Evolutionary conservation across 257 asterid genomes (phyloP).

Genomic region (Prunella vulgaris): DNA sequence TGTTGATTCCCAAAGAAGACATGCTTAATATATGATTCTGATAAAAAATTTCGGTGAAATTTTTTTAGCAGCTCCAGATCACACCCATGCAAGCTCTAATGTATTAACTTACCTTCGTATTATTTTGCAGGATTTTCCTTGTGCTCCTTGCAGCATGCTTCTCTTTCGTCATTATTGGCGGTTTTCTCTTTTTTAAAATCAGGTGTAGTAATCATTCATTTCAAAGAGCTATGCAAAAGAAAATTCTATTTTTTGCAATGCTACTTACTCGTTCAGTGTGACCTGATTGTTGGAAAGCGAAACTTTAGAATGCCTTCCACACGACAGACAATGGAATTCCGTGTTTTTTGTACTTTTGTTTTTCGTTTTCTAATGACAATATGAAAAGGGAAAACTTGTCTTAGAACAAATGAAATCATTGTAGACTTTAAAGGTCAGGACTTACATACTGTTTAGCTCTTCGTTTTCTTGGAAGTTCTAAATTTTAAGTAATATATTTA

Average conservation of each 20-base stretch:
- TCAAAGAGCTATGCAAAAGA: background rate
- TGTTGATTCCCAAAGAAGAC: background rate
- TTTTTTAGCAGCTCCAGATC: background rate
- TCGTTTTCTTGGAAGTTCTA: background rate
- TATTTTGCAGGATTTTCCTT: slow-evolving; percentile 65
- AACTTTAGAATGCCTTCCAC: background rate
- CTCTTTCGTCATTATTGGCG: slow-evolving; percentile 85
- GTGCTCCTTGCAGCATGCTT: slow-evolving; percentile 79
- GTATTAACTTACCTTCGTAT: background rate
- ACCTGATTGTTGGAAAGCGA: background rate
- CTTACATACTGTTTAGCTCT: background rate
- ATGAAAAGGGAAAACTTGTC: background rate
- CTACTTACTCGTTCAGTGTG: background rate
- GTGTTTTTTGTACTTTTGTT: slow-evolving; percentile 11
- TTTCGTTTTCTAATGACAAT: background rate
- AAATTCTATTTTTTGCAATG: background rate
- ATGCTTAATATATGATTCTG: background rate
- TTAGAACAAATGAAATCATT: background rate
- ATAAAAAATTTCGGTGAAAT: background rate
- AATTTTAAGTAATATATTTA: background rate
- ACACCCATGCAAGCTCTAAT: background rate
- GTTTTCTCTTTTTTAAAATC: slow-evolving; percentile 82
- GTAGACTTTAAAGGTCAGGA: background rate
- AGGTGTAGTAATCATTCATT: slow-evolving; percentile 46
- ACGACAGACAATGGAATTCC: background rate